A percentile compares a stretch with the other conserved stretches of the same genome.
Conservation (phyloP, 2,329 filamentous ascomycete genomes). For the Pyrenophora seminiperda region DNA sequence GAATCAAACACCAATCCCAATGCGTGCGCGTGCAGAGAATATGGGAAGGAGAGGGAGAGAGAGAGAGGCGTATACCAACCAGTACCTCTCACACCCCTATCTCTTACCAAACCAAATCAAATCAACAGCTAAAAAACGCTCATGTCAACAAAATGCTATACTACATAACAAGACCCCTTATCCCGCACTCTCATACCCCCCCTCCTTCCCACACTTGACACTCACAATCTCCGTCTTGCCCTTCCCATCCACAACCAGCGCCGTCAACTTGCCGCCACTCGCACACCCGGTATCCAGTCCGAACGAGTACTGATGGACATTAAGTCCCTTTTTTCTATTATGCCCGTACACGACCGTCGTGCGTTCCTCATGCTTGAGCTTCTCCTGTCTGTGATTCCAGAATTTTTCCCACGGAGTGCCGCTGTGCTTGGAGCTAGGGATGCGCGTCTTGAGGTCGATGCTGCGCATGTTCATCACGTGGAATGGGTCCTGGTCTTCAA, state of each 20-base stretch:
- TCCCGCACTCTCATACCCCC: conserved; percentile 27
- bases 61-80: too few species aligned
- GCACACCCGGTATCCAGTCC: conserved; percentile 87
- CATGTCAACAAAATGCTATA: too few species aligned
- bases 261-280: conserved; percentile 74
- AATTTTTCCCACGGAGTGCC: conserved; percentile 72
- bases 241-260: conserved; percentile 70
- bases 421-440: conserved; percentile 57
- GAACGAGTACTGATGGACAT: conserved; percentile 71
- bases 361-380: conserved; percentile 46
- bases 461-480: conserved; percentile 93
- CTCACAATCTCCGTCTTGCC: conserved; percentile 44
- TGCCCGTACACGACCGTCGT: conserved; percentile 72
- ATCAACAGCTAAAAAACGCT: too few species aligned
- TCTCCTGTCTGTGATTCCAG: conserved; percentile 54
- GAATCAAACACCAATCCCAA: too few species aligned
- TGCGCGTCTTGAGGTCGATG: conserved; percentile 66
- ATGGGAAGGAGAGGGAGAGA: too few species aligned
- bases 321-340: conserved; percentile 74
- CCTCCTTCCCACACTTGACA: conserved; percentile 47
- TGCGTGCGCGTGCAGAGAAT: too few species aligned
- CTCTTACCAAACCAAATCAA: too few species aligned
- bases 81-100: too few species aligned
- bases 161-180: too few species aligned
- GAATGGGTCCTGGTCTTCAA: conserved; percentile 75